Evolutionary conservation across 345 rosid genomes (phyloP), one percentile per base, ranked within the genome.

Genomic region (Arabis hirsuta): DNA sequence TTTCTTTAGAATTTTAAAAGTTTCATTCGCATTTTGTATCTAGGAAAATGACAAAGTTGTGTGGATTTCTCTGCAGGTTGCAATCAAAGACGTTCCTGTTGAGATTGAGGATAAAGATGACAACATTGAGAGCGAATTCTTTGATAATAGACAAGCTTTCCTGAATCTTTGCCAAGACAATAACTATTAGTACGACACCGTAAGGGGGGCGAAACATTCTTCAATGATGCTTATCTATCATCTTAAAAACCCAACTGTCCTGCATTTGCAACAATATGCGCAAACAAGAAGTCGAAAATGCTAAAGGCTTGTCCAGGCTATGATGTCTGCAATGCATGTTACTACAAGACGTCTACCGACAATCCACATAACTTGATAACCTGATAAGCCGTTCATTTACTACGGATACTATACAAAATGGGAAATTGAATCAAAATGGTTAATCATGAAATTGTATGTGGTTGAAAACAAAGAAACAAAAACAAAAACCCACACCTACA

Each of bases 221-320:
- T 90, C 98, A 6, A 93, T 93, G 96, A 93, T 93, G 98, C 86
- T 93, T 51, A 94, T 93, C 53, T 93, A 93, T 85, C 97, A 93
- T 82, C 97, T 93, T 53, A 97, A 93, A 65, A 90, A 89, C 81
- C 98, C 98, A 66, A 86, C 88, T 39, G 98, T 90, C 24, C 92
- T 71, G 92, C 97, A n/a, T 90, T 90, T 77, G 91, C 86, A n/a
- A 87, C 86, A 0, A 83, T 87, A 22, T 93, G 98, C 85, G 80
- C 84, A 43, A 81, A 65, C 89, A 87, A 74, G 97, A 88, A 77
- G 80, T 93, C 68, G 94, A 93, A 84, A 85, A 84, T 5, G 86
- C 92, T 81, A 96, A 93, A 76, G 90, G 96, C 59, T 93, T 93
- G 98, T 77, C 91, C 88, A 2, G 86, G 83, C 55, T 90, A 85